Conservation (phyloP, 2,329 filamentous ascomycete species). For the Claviceps monticola region DNA sequence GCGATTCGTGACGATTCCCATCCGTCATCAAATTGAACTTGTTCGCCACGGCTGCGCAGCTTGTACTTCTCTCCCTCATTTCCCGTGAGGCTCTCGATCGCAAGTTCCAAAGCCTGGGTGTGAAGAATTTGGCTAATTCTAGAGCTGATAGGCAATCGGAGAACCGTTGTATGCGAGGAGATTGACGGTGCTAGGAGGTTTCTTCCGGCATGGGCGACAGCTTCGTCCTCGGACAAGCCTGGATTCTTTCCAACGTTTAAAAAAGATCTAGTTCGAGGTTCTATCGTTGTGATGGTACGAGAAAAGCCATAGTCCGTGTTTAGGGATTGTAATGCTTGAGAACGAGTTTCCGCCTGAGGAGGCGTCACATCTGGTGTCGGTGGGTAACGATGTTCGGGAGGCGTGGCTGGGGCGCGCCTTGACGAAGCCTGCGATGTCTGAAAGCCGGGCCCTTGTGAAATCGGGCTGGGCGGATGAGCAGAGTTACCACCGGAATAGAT, state of each 20-base stretch:
- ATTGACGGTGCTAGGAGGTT: slow-evolving; percentile 25
- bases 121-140: slow-evolving; percentile 9
- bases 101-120: slow-evolving; percentile 26
- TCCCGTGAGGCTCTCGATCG: slow-evolving; percentile 27
- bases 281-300: slow-evolving; percentile 39
- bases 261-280: slow-evolving; percentile 56
- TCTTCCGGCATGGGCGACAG: slow-evolving; percentile 27
- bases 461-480: slow-evolving; percentile 27
- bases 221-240: slow-evolving; percentile 47
- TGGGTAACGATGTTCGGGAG: slow-evolving; percentile 51
- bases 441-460: slow-evolving; percentile 22
- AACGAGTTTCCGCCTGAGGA: slow-evolving; percentile 36
- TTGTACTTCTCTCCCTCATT: slow-evolving; percentile 26
- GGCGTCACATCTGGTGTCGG: slow-evolving; percentile 67
- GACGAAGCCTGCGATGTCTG: slow-evolving; percentile 25
- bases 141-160: slow-evolving; percentile 19
- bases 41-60: slow-evolving; percentile 32
- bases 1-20: slow-evolving; percentile 37
- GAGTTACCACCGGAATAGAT: slow-evolving; percentile 40
- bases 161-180: slow-evolving; percentile 31
- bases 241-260: slow-evolving; percentile 55
- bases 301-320: slow-evolving; percentile 35
- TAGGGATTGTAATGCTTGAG: slow-evolving; percentile 31
- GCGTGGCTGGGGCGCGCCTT: slow-evolving; percentile 38
- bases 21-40: slow-evolving; percentile 44